phyloP scores from a whole-genome alignment of 257 asterid genomes.

The Leonotis leonurus region DNA sequence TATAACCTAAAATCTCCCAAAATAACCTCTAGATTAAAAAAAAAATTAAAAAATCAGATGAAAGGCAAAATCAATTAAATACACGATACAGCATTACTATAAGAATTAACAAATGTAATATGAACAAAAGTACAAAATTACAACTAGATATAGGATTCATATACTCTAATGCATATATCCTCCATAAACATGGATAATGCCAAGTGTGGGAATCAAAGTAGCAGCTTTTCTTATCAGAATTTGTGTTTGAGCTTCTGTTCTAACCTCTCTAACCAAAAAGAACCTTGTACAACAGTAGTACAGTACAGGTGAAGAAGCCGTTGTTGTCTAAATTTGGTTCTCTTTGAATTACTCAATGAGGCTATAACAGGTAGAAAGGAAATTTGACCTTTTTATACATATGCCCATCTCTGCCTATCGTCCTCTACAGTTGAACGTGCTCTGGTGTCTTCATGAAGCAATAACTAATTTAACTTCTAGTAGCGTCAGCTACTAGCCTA shows the following conservation, averaged over 20 bases:
- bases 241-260: background rate
- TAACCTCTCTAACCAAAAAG: too few species aligned
- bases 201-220: background rate
- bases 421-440: background rate
- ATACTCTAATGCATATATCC: background rate
- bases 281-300: too few species aligned
- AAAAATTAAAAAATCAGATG: too few species aligned
- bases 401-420: slow-evolving; percentile 8
- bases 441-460: background rate
- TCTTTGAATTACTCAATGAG: background rate
- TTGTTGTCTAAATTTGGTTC: background rate
- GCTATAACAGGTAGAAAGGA: slow-evolving; percentile 2
- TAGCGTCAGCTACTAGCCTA: too few species aligned
- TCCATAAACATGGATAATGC: background rate
- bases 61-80: too few species aligned
- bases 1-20: too few species aligned
- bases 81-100: too few species aligned
- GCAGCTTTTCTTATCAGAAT: background rate
- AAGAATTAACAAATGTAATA: too few species aligned
- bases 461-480: background rate
- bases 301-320: background rate
- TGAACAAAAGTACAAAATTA: background rate
- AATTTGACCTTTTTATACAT: slow-evolving; percentile 2
- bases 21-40: too few species aligned
- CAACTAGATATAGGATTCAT: background rate